Base-by-base conservation (phyloP, 768 basidiomycete genomes). In the Lactarius vividus region DNA sequence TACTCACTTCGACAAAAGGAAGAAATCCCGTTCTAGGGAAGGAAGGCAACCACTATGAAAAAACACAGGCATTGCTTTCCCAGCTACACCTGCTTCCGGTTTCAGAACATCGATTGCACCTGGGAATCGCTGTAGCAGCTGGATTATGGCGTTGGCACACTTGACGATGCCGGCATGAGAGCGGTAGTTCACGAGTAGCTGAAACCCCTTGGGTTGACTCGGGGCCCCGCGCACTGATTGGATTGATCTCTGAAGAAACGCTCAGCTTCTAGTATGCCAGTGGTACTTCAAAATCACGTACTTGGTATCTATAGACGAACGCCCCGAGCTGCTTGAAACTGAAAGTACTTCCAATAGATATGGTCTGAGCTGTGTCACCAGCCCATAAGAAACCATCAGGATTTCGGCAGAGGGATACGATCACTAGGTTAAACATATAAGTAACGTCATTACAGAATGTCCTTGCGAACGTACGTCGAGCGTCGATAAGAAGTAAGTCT, bases 321-420 rank as follows among this genome's bases (percentile, higher is more conserved):
- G 89, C 83, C 72, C 86, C 90, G 59, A 92, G 72, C 53, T 90
- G 88, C 61, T 87, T 77, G 72, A 92, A 92, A 11, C 85, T 77
- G 69, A 92, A 92, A 0, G 87, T 82, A 67, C 87, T 88, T 2
- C 89, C 90, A 0, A 83, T 81, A 0, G 88, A 85, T 44, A 92
- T 91, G 0, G 89, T 88, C 68, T 92, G 90, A 0, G 90, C 88
- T 0, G 90, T 91, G 71, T 92, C 90, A 0, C 91, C 90, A 1
- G 88, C 89, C 87, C 88, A 91, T 67, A 91, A 88, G 23, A 90
- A 74, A 0, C 89, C 89, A 59, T 88, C 77, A 0, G 83, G 81
- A 70, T 90, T 90, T 13, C 74, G 74, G 66, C 87, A 90, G n/a
- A 91, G 72, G 0, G 78, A 77, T 35, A 88, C 77, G 46, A 91